These are phyloP conservation scores for Zymoseptoria ardabiliae DNA, from an alignment of 2,329 filamentous ascomycete genomes.

Conservation along the genomic window DNA sequence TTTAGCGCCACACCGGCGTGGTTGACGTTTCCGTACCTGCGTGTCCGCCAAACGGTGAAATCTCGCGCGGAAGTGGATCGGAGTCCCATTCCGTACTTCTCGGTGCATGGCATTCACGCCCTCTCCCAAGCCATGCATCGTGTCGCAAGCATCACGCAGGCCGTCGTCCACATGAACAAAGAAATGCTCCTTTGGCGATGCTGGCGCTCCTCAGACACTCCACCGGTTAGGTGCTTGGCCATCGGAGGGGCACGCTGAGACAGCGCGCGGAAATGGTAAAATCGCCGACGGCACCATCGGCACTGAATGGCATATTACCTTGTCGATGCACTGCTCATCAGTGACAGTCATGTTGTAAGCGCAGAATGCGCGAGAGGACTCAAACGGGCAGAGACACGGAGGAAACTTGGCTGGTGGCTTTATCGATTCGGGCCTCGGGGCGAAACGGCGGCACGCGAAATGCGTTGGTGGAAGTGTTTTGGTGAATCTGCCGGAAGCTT, in stretches of 20 bases:
- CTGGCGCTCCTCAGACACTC: not conserved
- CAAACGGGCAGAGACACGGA: too few species aligned
- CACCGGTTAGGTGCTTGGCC: too few species aligned
- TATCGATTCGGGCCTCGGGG: not conserved
- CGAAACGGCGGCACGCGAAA: not conserved
- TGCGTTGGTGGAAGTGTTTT: not conserved
- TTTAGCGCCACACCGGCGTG: not conserved
- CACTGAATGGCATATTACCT: not conserved
- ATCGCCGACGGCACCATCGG: not conserved
- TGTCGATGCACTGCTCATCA: not conserved
- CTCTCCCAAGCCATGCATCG: not conserved
- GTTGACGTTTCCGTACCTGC: not conserved
- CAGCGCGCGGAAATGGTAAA: not conserved
- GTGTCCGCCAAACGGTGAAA: not conserved
- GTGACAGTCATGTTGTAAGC: not conserved
- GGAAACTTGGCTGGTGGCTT: not conserved
- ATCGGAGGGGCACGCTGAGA: not conserved
- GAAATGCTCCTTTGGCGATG: not conserved
- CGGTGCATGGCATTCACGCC: not conserved
- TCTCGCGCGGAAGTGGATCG: not conserved
- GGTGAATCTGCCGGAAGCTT: not conserved
- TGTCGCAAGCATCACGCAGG: not conserved
- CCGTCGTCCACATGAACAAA: not conserved
- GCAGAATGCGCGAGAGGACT: not conserved
- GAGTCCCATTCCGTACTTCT: not conserved